A percentile compares a stretch with the other conserved stretches of the same genome.
These are phyloP conservation scores for Saitoella complicata DNA, from an alignment of 805 yeast species.

Conservation along the genomic window DNA sequence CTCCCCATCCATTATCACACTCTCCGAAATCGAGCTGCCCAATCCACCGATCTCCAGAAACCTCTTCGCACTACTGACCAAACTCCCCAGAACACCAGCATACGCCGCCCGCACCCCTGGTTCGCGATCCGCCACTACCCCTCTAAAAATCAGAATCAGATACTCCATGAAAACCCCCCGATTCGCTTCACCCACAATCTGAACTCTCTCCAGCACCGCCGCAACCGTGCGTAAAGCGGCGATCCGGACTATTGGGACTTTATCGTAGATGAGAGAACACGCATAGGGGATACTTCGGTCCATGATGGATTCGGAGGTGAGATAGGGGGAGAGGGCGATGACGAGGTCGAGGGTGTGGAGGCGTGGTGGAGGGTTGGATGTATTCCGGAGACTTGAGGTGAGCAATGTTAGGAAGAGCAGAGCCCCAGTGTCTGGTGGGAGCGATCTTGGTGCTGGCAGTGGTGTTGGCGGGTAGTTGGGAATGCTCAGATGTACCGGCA, in stretches of 20 bases:
- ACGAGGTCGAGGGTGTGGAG: constrained; percentile 62
- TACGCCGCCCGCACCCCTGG: constrained; percentile 44
- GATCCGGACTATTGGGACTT: constrained; percentile 46
- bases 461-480: constrained; percentile 9
- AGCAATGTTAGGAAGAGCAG: constrained; percentile 42
- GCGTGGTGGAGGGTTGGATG: constrained; percentile 42
- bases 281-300: constrained; percentile 77
- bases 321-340: constrained; percentile 54
- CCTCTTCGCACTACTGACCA: constrained; percentile 48
- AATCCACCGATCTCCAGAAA: constrained; percentile 42
- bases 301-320: constrained; percentile 68
- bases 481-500: constrained; percentile 14
- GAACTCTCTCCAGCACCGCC: constrained; percentile 48
- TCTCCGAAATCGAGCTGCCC: constrained; percentile 27
- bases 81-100: constrained; percentile 55
- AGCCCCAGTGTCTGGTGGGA: constrained; percentile 25
- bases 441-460: constrained; percentile 4
- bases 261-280: constrained; percentile 54
- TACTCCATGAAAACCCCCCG: constrained; percentile 68
- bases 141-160: constrained; percentile 49
- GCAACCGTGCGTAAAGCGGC: constrained; percentile 50
- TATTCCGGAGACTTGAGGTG: constrained; percentile 43
- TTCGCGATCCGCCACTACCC: constrained; percentile 26
- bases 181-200: constrained; percentile 56
- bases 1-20: constrained; percentile 26